Evolutionary conservation across 345 rosid genomes (phyloP).

Genomic region (Hibiscus syriacus): DNA sequence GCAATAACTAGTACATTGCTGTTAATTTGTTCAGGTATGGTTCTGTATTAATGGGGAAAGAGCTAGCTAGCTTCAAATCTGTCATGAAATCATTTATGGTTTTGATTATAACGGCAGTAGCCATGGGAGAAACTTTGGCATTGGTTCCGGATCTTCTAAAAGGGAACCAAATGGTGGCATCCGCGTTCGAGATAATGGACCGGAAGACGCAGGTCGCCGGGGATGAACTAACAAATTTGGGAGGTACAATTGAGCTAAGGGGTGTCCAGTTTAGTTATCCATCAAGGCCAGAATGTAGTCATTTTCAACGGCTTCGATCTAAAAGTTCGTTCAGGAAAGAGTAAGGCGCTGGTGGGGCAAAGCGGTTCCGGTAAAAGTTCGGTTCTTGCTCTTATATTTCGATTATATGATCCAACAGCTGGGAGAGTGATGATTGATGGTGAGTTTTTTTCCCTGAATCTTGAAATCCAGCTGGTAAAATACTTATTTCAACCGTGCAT

Average conservation of each 20-base stretch:
- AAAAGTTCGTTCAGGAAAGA: slow-evolving; percentile 57
- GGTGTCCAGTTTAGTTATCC: slow-evolving; percentile 79
- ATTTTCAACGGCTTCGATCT: slow-evolving; percentile 73
- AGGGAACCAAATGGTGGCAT: slow-evolving; percentile 95
- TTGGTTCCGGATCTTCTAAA: slow-evolving; percentile 81
- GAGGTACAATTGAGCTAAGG: slow-evolving; percentile 65
- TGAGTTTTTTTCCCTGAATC: slow-evolving; percentile 24
- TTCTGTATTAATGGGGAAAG: slow-evolving; percentile 84
- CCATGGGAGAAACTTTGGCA: slow-evolving; percentile 95
- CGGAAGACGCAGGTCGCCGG: slow-evolving; percentile 57
- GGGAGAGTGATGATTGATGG: slow-evolving; percentile 90
- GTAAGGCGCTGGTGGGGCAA: slow-evolving; percentile 90
- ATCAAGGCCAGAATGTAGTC: slow-evolving; percentile 69
- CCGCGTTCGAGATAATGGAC: slow-evolving; percentile 75
- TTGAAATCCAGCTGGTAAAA: background rate
- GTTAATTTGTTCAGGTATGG: slow-evolving; percentile 59
- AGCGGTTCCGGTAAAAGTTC: slow-evolving; percentile 98
- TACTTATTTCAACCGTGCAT: background rate
- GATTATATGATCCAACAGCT: slow-evolving; percentile 77
- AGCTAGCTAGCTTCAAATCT: slow-evolving; percentile 62
- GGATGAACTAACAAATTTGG: slow-evolving; percentile 56
- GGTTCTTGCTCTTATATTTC: slow-evolving; percentile 72
- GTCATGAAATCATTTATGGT: slow-evolving; percentile 96
- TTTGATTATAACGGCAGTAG: slow-evolving; percentile 86
- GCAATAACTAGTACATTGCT: background rate